Percentiles rank a stretch among this genome's conserved stretches.
Conservation (phyloP, 768 basidiomycete genomes). For the Neoboletus magnificus region DNA sequence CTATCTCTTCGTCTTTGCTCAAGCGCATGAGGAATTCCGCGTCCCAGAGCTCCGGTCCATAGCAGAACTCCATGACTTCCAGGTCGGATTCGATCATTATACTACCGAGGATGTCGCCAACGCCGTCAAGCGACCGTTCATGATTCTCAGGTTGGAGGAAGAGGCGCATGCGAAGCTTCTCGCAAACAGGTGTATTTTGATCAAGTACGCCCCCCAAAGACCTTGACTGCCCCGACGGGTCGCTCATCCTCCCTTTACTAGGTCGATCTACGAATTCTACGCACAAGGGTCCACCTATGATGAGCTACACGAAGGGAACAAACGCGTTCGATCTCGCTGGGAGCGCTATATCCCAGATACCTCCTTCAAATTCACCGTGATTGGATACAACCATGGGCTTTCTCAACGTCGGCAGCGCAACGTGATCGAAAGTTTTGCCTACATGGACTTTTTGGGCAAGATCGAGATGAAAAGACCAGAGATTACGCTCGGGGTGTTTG, state of each 20-base stretch:
- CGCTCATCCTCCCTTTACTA: conserved; percentile 26
- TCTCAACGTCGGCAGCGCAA: conserved; percentile 60
- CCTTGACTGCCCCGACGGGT: neutral
- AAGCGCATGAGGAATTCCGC: conserved; percentile 77
- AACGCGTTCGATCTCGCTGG: conserved; percentile 48
- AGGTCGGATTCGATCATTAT: conserved; percentile 44
- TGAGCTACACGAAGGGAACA: conserved; percentile 59
- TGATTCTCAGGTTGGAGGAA: conserved; percentile 62
- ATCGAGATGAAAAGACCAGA: conserved; percentile 82
- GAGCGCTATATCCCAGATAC: conserved; percentile 56
- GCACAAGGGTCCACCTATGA: conserved; percentile 68
- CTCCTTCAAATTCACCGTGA: conserved; percentile 79
- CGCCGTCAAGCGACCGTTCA: conserved; percentile 57
- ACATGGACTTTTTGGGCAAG: conserved; percentile 78
- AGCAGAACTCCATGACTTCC: conserved; percentile 69
- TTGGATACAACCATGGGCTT: conserved; percentile 72
- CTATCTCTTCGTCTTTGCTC: conserved; percentile 76
- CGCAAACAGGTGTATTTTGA: conserved; percentile 72
- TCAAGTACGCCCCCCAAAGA: conserved; percentile 56
- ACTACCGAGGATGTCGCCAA: conserved; percentile 47
- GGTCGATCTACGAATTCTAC: conserved; percentile 77
- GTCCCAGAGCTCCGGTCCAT: conserved; percentile 80
- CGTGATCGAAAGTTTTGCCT: conserved; percentile 76
- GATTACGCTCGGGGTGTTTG: conserved; percentile 68
- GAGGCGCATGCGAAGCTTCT: conserved; percentile 76